Evolutionary conservation across 768 basidiomycete genomes (phyloP), one percentile per base, ranked within the genome.

Genomic region (Trametes coccinea): DNA sequence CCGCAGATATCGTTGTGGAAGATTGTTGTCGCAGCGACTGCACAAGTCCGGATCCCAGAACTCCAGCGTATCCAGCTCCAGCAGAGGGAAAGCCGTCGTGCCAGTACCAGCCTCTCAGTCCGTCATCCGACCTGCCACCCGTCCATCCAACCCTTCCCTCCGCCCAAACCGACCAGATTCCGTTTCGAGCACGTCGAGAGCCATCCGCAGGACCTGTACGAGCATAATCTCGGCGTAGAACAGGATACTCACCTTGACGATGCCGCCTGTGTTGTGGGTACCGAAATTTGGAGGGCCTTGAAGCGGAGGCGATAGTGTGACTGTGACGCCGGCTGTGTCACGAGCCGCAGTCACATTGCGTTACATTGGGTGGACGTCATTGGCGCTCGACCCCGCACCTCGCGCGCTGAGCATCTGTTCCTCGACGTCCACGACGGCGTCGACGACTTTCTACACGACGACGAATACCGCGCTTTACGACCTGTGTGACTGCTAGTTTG

Each of bases 171-270:
- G 11, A 45, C 41, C 49, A 56, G 39, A 55, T 34, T 44, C 40
- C 33, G 41, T 31, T 45, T 27, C 54, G 47, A 55, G 46, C 43
- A 54, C 34, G 56, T 55, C 46, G 17, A 61, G 54, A 55, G 60
- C 56, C 51, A 27, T 31, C 29, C 51, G 33, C 56, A 54, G 11
- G 53, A 54, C 56, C 60, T 44, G 40, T 66, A 52, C 60, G 34
- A 57, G 47, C 57, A 60, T 53, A 34, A 60, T 49, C 22, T 43
- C 41, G 40, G 56, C 53, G 9, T 56, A 43, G 46, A 37, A 54
- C 16, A 52, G 10, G 53, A 57, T 68, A 61, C 70, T 73, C 68
- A 73, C 72, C 70, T 70, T 71, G 65, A 70, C 61, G 69, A 64
- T 71, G 69, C 69, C 63, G 69, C 68, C 68, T 69, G 59, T 54